Base-by-base conservation (phyloP, 306 rosid species). In the Astragalus membranaceus region DNA sequence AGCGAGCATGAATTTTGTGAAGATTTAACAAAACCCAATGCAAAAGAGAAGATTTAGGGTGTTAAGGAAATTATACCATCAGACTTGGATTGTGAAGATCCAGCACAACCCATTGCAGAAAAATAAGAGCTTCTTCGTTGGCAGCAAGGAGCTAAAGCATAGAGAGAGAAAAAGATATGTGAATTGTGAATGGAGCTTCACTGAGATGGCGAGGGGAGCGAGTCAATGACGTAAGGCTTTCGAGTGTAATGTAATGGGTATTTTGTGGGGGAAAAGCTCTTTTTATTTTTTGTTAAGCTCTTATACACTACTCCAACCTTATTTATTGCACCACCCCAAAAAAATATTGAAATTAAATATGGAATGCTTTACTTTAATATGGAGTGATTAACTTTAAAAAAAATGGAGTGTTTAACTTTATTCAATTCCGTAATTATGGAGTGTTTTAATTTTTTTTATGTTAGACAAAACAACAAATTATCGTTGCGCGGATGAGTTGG, bases 31-130 rank as follows among this genome's bases (percentile, higher is more conserved):
- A 75, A 65, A 41, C 3, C 59, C 75, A 74, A 76, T 64, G 85
- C 13, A 68, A 84, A 59, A 46, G 14, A 72, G 0, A 70, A 50
- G 74, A 46, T 17, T 9, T 30, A 16, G 33, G 44, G 39, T 74
- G 50, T 39, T 9, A 63, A 30, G 67, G 12, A 72, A 36, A 44
- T 55, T 88, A 82, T 65, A 93, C 98, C 98, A 64, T 93, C 92
- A 70, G 82, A 78, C 70, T 82, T 88, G 84, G 92, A 53, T 73
- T 90, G 92, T 15, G 97, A 86, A 61, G 98, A 93, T 85, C 92
- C 94, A 55, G 82, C 88, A 69, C 98, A 93, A 64, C 98, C 98
- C 98, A 93, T 93, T 83, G 55, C 74, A 64, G 67, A 58, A 67
- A 49, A 53, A 58, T 4, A 7, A 50, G 72, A 64, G 44, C 39